Conservation (phyloP, 2,329 filamentous ascomycete species). For the Colletotrichum graminicola region DNA sequence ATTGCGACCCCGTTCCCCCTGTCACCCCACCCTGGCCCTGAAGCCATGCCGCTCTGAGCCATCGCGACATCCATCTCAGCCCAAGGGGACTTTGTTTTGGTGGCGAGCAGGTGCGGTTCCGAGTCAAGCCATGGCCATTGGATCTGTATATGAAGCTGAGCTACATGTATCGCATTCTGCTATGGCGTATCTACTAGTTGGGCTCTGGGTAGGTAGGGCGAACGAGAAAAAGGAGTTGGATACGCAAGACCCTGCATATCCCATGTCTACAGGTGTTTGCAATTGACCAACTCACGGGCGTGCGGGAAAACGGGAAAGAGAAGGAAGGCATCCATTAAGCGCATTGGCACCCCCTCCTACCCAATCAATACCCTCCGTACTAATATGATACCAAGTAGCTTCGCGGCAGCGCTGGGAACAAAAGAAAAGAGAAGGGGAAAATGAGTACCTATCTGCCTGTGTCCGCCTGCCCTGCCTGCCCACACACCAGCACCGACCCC, state of each 20-base stretch:
- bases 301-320: not conserved
- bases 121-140: constrained; percentile 29
- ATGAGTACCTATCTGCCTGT: not conserved
- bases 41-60: constrained; percentile 27
- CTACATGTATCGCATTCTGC: constrained; percentile 23
- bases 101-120: constrained; percentile 31
- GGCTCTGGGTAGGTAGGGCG: constrained; percentile 4
- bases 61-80: constrained; percentile 21
- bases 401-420: constrained; percentile 11
- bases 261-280: constrained; percentile 19
- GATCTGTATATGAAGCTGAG: constrained; percentile 29
- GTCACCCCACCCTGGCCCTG: constrained; percentile 9
- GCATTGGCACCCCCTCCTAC: not conserved
- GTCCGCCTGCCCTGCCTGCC: not conserved
- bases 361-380: not conserved
- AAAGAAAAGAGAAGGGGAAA: not conserved
- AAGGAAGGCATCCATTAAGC: not conserved
- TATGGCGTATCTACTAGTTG: constrained; percentile 13
- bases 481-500: not conserved
- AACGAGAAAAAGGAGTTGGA: constrained; percentile 1
- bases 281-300: constrained; percentile 19
- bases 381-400: not conserved
- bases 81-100: constrained; percentile 18
- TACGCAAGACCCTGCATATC: constrained; percentile 39
- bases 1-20: not conserved